Evolutionary conservation across 345 rosid genomes (phyloP).

Genomic region (Eucalyptus cloeziana): DNA sequence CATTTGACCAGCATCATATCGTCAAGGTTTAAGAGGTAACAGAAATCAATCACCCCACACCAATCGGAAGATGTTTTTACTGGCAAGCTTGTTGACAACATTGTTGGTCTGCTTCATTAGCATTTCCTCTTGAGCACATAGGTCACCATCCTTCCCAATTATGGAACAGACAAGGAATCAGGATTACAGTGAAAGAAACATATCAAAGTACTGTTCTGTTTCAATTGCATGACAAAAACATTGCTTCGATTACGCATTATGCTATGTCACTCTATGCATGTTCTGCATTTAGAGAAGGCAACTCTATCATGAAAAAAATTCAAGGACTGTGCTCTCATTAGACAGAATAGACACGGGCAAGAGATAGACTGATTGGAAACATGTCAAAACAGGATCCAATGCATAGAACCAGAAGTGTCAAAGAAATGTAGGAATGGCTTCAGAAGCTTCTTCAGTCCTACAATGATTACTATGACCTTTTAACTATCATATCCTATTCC

Average conservation of each 20-base stretch:
- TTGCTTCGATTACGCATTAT: neutral
- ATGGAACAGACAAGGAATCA: neutral
- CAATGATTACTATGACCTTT: neutral
- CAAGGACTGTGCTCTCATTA: neutral
- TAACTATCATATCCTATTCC: neutral
- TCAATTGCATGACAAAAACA: neutral
- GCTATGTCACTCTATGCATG: neutral
- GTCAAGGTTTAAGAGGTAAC: neutral
- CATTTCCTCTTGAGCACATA: constrained; percentile 53
- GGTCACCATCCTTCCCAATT: constrained; percentile 41
- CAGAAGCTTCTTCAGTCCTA: neutral
- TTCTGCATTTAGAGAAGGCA: neutral
- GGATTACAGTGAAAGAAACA: neutral
- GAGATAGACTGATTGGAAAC: neutral
- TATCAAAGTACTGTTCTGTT: neutral
- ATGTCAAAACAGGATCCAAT: neutral
- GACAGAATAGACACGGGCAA: neutral
- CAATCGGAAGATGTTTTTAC: constrained; percentile 44
- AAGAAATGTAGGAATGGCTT: neutral
- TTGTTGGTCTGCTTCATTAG: constrained; percentile 50
- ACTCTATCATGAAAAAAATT: neutral
- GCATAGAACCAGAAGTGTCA: neutral
- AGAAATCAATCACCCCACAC: constrained; percentile 36
- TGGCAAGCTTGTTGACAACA: constrained; percentile 31
- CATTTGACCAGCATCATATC: neutral